A percentile compares a stretch with the other conserved stretches of the same genome.
These are phyloP conservation scores for Sarcodon sp. DNA, from an alignment of 768 basidiomycete species.

Conservation along the genomic window DNA sequence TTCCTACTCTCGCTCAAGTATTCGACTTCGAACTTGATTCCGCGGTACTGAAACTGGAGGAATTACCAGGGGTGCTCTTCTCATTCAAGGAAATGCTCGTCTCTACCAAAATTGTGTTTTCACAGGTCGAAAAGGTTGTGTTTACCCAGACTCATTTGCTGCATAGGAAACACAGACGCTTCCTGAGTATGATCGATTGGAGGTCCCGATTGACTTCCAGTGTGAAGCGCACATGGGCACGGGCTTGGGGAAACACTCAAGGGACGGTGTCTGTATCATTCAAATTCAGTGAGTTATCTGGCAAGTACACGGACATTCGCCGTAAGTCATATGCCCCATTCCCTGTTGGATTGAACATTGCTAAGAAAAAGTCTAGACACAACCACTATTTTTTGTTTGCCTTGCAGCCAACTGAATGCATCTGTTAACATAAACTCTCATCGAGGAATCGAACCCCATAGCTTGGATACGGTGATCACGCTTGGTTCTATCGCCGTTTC, in stretches of 20 bases:
- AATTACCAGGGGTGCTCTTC: slow-evolving; percentile 39
- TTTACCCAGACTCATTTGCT: slow-evolving; percentile 1
- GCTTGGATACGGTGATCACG: slow-evolving; percentile 30
- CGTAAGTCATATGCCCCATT: background rate
- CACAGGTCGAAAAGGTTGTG: slow-evolving; percentile 29
- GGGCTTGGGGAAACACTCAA: slow-evolving; percentile 52
- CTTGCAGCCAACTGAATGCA: slow-evolving; percentile 31
- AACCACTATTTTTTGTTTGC: slow-evolving; percentile 28
- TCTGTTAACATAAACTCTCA: slow-evolving; percentile 48
- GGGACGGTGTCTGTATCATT: slow-evolving; percentile 42
- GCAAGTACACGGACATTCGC: slow-evolving; percentile 7
- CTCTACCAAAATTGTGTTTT: slow-evolving; percentile 41
- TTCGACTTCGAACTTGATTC: slow-evolving; percentile 56
- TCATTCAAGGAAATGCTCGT: slow-evolving; percentile 35
- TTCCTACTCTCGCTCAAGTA: slow-evolving; percentile 57
- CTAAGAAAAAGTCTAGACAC: background rate
- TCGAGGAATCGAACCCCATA: slow-evolving; percentile 40
- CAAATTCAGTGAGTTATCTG: slow-evolving; percentile 32
- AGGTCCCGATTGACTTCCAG: slow-evolving; percentile 46
- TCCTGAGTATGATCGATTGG: slow-evolving; percentile 49
- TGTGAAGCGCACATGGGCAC: slow-evolving; percentile 51
- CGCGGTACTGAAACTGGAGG: slow-evolving; percentile 35
- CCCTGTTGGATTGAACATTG: background rate
- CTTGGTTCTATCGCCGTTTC: slow-evolving; percentile 34
- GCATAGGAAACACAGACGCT: slow-evolving; percentile 11